Evolutionary conservation across 257 asterid genomes (phyloP), one percentile per base, ranked within the genome.

Genomic region (Verbena officinalis): DNA sequence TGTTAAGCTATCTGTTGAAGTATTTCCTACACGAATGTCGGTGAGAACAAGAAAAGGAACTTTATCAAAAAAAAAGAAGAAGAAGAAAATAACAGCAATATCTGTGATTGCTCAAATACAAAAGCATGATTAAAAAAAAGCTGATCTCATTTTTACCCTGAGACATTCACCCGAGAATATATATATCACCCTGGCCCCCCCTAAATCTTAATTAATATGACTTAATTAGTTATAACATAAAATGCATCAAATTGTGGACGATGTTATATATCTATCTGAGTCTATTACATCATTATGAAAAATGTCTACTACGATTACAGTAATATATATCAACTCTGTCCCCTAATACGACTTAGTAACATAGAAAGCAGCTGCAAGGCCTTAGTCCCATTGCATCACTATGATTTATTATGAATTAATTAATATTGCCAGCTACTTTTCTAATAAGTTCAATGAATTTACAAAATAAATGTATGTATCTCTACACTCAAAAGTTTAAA

Each of bases 381-480:
- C 17, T 9, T 33, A 27, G 23, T 53, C 23, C 7, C 13, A 10
- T 53, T 14, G 43, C 64, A 62, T 54, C 48, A 43, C 62, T 14
- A 16, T 40, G 24, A 27, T 27, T 27, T 2, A n/a, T n/a, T n/a
- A n/a, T n/a, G n/a, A n/a, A n/a, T n/a, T n/a, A n/a, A n/a, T n/a
- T n/a, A 48, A 43, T 16, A 52, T 20, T 53, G 13, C 10, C 62
- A 50, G 30, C 9, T 14, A 1, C 14, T 61, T 40, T 52, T 9
- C 21, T 10, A 3, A 22, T 39, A 52, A 33, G 66, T 56, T 61
- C 69, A 43, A 43, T 61, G 75, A 52, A 70, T 24, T 48, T 23
- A 20, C 20, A 8, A 7, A 20, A 3, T 31, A n/a, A n/a, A n/a
- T n/a, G n/a, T 10, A 5, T 27, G 33, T 14, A 34, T 16, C 23